Base-by-base conservation (phyloP, 2,329 filamentous ascomycete species). In the Pyrenophora seminiperda region DNA sequence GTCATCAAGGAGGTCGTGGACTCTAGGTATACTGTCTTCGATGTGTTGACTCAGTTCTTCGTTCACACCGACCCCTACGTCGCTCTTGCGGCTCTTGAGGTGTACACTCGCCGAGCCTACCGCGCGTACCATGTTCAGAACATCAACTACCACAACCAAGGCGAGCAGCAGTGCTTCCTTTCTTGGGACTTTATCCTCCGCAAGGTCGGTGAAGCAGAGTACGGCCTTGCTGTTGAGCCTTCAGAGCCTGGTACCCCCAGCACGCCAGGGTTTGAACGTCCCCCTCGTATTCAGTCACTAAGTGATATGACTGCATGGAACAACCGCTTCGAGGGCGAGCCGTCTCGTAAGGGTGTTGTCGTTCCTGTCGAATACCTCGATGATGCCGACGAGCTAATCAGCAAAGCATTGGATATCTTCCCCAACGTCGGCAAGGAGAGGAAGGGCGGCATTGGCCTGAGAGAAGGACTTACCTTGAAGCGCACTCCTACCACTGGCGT, bases 11-110 rank as follows among this genome's bases (percentile, higher is more conserved):
- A 99, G 75, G 92, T 99, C 24, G 91, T 99, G 43, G 94, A 99
- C 75, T 97, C 94, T 46, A 96, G 96, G 78, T 97, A 95, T 79
- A 97, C 93, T 33, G 94, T 99, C 58, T 96, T 97, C 64, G 94
- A 99, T 70, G 94, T 99, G 14, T 77, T 99, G 60, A 89, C 93
- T 6, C 86, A 91, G 50, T 99, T 99, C 84, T 99, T 99, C 71
- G 89, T 87, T 27, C 91, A 99, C 75, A 84, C 90, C 33, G 94
- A 99, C 69, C 87, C 91, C 10, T 97, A 91, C 90, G 93, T 99
- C 22, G 90, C 90, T 6, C 80, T 97, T 54, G 94, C 94, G 51
- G 91, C 94, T 39, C 83, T 99, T 4, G 94, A 99, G 73, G 92
- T 97, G 40, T 99, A 99, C 74, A 87, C 96, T 56, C 92, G 94